A percentile compares a stretch with the other conserved stretches of the same genome.
These are phyloP conservation scores for Fusarium cicatricum DNA, from an alignment of 2,329 filamentous ascomycete species.

Conservation along the genomic window DNA sequence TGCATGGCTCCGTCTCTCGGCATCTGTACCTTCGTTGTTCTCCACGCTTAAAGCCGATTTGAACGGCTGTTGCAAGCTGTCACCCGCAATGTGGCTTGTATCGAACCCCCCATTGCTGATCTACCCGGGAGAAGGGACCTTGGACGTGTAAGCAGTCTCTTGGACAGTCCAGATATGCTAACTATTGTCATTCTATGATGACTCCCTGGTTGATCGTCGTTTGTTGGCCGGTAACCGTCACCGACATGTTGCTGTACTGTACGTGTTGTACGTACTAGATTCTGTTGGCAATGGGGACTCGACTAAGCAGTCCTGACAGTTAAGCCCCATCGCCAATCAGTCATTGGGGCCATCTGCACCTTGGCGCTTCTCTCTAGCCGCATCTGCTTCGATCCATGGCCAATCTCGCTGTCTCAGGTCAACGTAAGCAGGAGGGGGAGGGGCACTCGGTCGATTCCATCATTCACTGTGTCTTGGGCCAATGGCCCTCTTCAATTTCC, in stretches of 20 bases:
- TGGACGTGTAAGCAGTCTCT: neutral
- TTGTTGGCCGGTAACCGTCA: neutral
- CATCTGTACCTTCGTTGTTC: constrained; percentile 3
- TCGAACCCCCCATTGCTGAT: neutral
- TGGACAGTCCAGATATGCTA: neutral
- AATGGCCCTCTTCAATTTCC: constrained; percentile 14
- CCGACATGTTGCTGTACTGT: constrained; percentile 5
- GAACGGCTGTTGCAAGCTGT: constrained; percentile 10
- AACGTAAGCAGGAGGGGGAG: constrained; percentile 27
- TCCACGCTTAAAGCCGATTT: constrained; percentile 7
- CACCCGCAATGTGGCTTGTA: neutral
- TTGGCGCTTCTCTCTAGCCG: constrained; percentile 39
- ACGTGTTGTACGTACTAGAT: neutral
- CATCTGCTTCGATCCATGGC: constrained; percentile 36
- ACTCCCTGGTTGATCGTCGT: neutral
- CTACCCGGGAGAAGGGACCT: neutral
- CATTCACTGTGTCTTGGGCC: neutral
- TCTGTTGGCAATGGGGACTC: constrained; percentile 9
- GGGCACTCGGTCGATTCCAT: constrained; percentile 20
- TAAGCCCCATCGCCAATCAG: constrained; percentile 27
- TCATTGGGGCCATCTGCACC: constrained; percentile 29
- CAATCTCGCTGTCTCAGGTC: constrained; percentile 40
- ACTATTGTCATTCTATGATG: constrained; percentile 10
- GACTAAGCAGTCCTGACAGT: neutral
- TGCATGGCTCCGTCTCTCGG: constrained; percentile 10